These are phyloP conservation scores for Parietaria judaica DNA, from an alignment of 306 rosid species.

Conservation along the genomic window DNA sequence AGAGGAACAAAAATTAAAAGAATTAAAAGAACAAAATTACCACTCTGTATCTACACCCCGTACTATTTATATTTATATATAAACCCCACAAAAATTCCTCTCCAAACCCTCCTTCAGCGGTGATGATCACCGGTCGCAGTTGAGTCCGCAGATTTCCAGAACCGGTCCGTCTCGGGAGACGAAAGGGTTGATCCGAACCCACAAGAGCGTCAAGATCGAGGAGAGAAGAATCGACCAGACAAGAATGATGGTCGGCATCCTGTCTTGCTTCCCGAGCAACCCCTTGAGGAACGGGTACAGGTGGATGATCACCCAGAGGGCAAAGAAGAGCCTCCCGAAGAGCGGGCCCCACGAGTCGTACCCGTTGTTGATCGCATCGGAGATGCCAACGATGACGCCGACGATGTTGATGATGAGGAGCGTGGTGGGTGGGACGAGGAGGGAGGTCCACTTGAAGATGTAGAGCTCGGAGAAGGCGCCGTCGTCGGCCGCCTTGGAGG, in stretches of 20 bases:
- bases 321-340: slow-evolving; percentile 90
- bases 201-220: slow-evolving; percentile 78
- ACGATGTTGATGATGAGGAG: slow-evolving; percentile 68
- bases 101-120: slow-evolving; percentile 23
- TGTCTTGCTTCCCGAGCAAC: slow-evolving; percentile 69
- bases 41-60: slow-evolving; percentile 57
- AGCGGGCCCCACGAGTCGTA: slow-evolving; percentile 97
- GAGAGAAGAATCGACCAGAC: slow-evolving; percentile 92
- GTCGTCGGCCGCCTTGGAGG: slow-evolving; percentile 92
- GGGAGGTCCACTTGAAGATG: slow-evolving; percentile 88
- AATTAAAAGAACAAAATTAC: slow-evolving; percentile 62
- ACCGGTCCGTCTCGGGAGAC: slow-evolving; percentile 74
- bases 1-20: slow-evolving; percentile 54
- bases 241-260: slow-evolving; percentile 80
- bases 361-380: slow-evolving; percentile 92
- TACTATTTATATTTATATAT: slow-evolving; percentile 14
- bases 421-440: slow-evolving; percentile 75
- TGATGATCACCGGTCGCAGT: slow-evolving; percentile 44
- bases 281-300: slow-evolving; percentile 97
- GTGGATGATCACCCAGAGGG: slow-evolving; percentile 85
- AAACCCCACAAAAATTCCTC: slow-evolving; percentile 31
- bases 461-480: slow-evolving; percentile 92
- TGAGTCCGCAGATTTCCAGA: slow-evolving; percentile 77
- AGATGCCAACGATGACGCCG: slow-evolving; percentile 78
- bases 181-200: slow-evolving; percentile 91